Evolutionary conservation across 768 basidiomycete genomes (phyloP).

Genomic region (Kockovaella imperatae): DNA sequence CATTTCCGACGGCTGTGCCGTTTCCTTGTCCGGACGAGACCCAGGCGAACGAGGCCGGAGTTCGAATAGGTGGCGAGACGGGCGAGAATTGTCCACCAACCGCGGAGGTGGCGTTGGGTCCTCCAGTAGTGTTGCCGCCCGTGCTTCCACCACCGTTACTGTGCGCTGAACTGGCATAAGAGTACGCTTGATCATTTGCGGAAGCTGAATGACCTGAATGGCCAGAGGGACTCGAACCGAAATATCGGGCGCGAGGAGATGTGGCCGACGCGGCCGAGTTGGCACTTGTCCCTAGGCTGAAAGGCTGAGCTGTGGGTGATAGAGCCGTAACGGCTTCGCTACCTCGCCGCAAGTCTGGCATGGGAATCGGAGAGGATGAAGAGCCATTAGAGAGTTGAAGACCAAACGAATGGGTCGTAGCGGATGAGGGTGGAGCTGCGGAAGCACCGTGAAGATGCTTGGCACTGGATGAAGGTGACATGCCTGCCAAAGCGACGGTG

Average conservation of each 20-base stretch:
- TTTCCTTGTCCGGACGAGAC: constrained; percentile 4
- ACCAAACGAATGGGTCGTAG: constrained; percentile 2
- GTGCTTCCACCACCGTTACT: background rate
- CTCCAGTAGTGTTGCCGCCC: background rate
- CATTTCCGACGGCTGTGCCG: background rate
- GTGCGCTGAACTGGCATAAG: constrained; percentile 2
- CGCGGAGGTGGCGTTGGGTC: background rate
- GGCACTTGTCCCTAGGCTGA: constrained; percentile 21
- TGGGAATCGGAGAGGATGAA: constrained; percentile 6
- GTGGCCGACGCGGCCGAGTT: constrained; percentile 16
- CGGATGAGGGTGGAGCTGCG: background rate
- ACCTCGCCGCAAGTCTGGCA: constrained; percentile 2
- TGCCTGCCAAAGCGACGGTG: constrained; percentile 36
- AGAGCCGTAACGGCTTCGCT: constrained; percentile 16
- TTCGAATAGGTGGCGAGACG: constrained; percentile 26
- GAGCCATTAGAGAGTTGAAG: background rate
- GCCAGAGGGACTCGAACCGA: constrained; percentile 1
- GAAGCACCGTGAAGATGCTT: constrained; percentile 4
- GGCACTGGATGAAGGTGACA: constrained; percentile 15
- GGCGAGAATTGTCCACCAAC: constrained; percentile 8
- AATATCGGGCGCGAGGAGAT: constrained; percentile 20
- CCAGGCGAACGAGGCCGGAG: constrained; percentile 25
- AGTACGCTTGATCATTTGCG: background rate
- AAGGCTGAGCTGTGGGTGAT: constrained; percentile 36
- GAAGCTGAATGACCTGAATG: background rate